Base-by-base conservation (phyloP, 2,329 filamentous ascomycete species). In the Monosporascus cannonballus region DNA sequence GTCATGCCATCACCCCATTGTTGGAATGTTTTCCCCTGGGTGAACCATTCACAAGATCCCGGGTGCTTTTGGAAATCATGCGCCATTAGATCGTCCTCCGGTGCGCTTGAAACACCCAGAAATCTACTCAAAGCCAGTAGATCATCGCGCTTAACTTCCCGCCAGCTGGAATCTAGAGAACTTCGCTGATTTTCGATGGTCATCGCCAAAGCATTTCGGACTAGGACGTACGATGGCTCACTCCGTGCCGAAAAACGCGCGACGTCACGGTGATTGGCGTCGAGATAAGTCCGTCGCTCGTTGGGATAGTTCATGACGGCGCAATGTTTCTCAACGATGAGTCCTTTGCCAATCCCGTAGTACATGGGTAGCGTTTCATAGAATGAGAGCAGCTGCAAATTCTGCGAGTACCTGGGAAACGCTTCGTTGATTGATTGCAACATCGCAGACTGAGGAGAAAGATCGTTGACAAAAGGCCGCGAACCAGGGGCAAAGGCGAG, bases 371-470 rank as follows among this genome's bases (percentile, higher is more conserved):
- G 38, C 0, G 67, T 65, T 50, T 71, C 69, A 46, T 59, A 71
- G 47, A 69, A 71, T 0, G 68, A 70, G 20, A 62, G 61, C 0
- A 71, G 54, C 25, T 63, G 55, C 3, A 71, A 24, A 1, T 58
- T 34, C 3, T 52, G 44, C 7, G 38, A 57, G 18, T 58, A 34
- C 2, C 57, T 56, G 2, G 66, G 68, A 38, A 73, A 73, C 4
- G 66, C 61, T 11, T 71, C 67, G 50, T 69, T 71, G 46, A 72
- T 68, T 0, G 54, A 41, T 34, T 67, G 62, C 0, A 69, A 51
- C 14, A 59, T 54, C 1, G 47, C 24, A 0, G 70, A 71, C 8
- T 65, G 51, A 0, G 58, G 65, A 0, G 56, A 15, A 1, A 72
- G 51, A 14, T 72, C 65, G 14, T 59, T 49, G 6, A 71, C 58